Evolutionary conservation across 352 stramenopile genomes (phyloP).

Genomic region (Phytophthora crassamura): DNA sequence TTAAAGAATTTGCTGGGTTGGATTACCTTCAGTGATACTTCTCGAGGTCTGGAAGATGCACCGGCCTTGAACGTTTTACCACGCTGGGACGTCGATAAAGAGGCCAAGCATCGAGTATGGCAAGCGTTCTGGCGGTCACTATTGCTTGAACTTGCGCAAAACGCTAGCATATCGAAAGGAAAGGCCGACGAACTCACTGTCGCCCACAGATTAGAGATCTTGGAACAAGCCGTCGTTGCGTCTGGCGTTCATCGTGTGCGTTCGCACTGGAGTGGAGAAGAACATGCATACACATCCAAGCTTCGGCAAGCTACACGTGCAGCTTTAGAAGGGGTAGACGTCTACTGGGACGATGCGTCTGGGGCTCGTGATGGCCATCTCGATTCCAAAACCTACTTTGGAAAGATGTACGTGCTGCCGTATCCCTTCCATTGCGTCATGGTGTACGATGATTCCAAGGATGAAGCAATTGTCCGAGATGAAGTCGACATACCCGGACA

Average conservation of each 20-base stretch:
- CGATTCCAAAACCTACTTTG: slow-evolving; percentile 51
- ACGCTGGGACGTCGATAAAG: slow-evolving; percentile 50
- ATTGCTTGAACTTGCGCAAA: slow-evolving; percentile 30
- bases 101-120: slow-evolving; percentile 60
- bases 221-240: slow-evolving; percentile 41
- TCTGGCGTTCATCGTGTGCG: slow-evolving; percentile 45
- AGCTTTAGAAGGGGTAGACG: slow-evolving; percentile 55
- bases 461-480: slow-evolving; percentile 49
- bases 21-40: slow-evolving; percentile 58
- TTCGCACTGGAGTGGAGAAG: slow-evolving; percentile 45
- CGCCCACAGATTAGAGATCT: slow-evolving; percentile 33
- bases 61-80: slow-evolving; percentile 35
- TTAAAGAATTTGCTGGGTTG: slow-evolving; percentile 51
- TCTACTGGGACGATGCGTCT: slow-evolving; percentile 44
- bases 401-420: slow-evolving; percentile 53
- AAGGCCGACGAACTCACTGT: slow-evolving; percentile 27
- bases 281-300: slow-evolving; percentile 32
- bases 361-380: slow-evolving; percentile 43
- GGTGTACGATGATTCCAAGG: slow-evolving; percentile 57
- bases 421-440: slow-evolving; percentile 66
- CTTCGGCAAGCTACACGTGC: slow-evolving; percentile 32
- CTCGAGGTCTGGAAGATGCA: slow-evolving; percentile 41
- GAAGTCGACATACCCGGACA: slow-evolving; percentile 13
- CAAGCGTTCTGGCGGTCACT: slow-evolving; percentile 55
- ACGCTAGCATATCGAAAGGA: neutral